Evolutionary conservation across 257 asterid species (phyloP), one percentile per base, ranked within the genome.

Genomic region (Penstemon eatonii): DNA sequence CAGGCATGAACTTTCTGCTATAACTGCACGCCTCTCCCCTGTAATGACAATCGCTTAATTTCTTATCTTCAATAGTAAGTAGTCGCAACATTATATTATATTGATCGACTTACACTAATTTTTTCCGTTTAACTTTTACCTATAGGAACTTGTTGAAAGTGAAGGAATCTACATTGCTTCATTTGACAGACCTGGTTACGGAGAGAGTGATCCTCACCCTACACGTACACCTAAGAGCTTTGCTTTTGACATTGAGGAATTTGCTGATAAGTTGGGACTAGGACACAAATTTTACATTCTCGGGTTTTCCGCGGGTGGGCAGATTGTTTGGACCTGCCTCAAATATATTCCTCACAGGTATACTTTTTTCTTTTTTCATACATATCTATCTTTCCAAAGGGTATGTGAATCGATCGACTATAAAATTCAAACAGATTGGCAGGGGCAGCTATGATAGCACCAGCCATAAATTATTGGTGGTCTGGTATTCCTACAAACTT

Each of bases 281-380:
- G 96, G 97, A 52, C 65, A 89, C 65, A 90, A 84, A 65, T 90
- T 93, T 74, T 84, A 90, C 65, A 76, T 86, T 12, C 55, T 75
- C 57, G 98, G 97, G 9, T 85, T 85, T 82, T 93, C 98, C 10
- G 72, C 90, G 95, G 98, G 98, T 3, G 98, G 97, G 18, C 93
- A 90, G 79, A 71, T 75, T 39, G 86, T 80, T 19, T 93, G 97
- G 97, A 73, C 90, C 38, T 86, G 87, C 85, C 92, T 93, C 77
- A 88, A 93, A 68, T 84, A 93, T 76, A 93, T 93, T 57, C 98
- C 98, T 70, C 97, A 90, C 66, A 90, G 98, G 98, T 85, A 65
- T 57, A 46, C 60, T 2, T 36, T 57, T 43, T 68, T 37, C 4
- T 5, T 61, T 61, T 55, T 8, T 7, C 9, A 13, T 9, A 36